Evolutionary conservation across 306 rosid genomes (phyloP).

Genomic region (Adenanthera pavonina): DNA sequence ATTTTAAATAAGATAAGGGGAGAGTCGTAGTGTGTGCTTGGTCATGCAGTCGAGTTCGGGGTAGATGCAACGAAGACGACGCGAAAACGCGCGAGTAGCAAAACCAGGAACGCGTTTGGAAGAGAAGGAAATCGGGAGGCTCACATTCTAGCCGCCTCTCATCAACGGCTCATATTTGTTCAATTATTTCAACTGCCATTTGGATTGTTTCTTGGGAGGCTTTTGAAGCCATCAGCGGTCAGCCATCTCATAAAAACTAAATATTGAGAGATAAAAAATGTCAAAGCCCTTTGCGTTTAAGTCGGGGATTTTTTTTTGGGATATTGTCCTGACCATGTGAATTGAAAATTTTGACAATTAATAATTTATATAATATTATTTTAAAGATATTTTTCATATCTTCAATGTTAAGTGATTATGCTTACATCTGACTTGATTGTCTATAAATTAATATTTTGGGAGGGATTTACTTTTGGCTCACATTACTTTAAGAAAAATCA

Average conservation of each 20-base stretch:
- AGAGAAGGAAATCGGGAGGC: constrained; percentile 44
- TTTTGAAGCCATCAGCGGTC: not conserved
- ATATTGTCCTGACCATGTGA: not conserved
- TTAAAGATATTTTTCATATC: no score
- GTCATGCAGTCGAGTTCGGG: constrained; percentile 42
- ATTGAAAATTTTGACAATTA: no score
- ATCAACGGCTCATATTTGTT: constrained; percentile 52
- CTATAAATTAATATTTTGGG: no score
- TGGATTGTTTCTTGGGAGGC: not conserved
- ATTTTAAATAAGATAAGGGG: constrained; percentile 10
- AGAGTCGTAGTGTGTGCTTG: not conserved
- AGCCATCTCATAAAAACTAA: not conserved
- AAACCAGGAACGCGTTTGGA: not conserved
- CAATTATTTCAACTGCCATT: constrained; percentile 62
- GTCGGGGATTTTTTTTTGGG: no score
- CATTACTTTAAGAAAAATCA: no score
- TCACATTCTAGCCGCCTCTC: constrained; percentile 67
- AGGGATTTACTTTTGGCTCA: no score
- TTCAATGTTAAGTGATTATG: no score
- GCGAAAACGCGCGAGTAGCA: constrained; percentile 65
- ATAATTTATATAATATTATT: no score
- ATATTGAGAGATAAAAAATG: not conserved
- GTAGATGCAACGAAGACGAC: constrained; percentile 58
- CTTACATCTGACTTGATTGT: no score
- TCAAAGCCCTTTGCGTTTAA: not conserved